Percentiles rank a stretch among this genome's conserved stretches.
Conservation (phyloP, 2,329 filamentous ascomycete genomes). For the Uncinocarpus reesii region DNA sequence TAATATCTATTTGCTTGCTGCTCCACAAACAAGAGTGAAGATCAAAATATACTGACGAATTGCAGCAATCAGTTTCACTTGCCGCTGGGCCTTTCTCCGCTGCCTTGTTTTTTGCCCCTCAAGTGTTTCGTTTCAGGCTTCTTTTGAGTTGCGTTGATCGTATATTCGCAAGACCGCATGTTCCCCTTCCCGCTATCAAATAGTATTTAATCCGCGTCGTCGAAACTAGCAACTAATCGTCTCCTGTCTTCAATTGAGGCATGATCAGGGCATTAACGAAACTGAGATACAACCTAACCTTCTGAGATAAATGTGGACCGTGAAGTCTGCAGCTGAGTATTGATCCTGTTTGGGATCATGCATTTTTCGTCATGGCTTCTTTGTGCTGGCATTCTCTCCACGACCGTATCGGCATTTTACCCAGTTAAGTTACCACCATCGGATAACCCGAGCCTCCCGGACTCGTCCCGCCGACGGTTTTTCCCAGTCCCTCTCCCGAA, state of each 20-base stretch:
- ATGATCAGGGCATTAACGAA: no score
- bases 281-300: no score
- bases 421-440: slow-evolving; percentile 26
- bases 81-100: not conserved
- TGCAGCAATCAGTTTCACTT: not conserved
- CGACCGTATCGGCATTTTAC: slow-evolving; percentile 35
- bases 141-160: not conserved
- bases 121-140: slow-evolving; percentile 6
- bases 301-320: slow-evolving; percentile 3
- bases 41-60: not conserved
- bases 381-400: slow-evolving; percentile 25
- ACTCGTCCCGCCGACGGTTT: slow-evolving; percentile 16
- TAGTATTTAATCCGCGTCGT: not conserved
- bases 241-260: not conserved
- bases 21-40: no score
- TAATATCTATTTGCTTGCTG: no score
- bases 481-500: slow-evolving; percentile 9
- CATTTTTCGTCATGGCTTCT: slow-evolving; percentile 31
- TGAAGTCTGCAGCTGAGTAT: not conserved
- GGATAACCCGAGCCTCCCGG: slow-evolving; percentile 13
- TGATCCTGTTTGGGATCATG: slow-evolving; percentile 25
- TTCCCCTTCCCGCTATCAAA: not conserved
- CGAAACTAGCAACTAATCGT: not conserved
- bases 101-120: not conserved
- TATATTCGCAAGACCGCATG: not conserved